Percentiles rank a stretch among this genome's conserved stretches.
Conservation (phyloP, 1,139 yeast genomes). For the Nadsonia commutata region DNA sequence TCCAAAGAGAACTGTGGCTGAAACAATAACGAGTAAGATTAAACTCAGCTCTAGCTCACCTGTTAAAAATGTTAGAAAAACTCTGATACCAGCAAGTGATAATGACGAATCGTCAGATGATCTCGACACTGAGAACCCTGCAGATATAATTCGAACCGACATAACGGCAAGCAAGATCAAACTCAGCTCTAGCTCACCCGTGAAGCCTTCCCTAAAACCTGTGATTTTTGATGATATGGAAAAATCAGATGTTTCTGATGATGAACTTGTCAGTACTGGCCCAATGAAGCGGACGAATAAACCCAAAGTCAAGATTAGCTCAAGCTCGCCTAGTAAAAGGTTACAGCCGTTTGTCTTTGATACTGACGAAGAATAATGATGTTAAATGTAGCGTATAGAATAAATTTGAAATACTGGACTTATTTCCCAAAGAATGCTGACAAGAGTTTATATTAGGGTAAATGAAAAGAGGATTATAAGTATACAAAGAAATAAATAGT, state of each 20-base stretch:
- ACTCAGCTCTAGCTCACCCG: background rate
- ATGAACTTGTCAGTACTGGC: too few species aligned
- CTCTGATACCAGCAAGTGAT: too few species aligned
- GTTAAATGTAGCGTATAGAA: too few species aligned
- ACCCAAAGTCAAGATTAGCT: too few species aligned
- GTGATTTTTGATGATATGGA: background rate
- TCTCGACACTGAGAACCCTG: background rate
- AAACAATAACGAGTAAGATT: background rate
- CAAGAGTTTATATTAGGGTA: conserved; percentile 4
- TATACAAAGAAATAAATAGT: conserved; percentile 1
- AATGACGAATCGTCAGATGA: background rate
- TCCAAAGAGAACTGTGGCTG: background rate
- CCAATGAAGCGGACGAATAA: too few species aligned
- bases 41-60: background rate
- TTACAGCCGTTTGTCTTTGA: too few species aligned
- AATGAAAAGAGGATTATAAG: conserved; percentile 1
- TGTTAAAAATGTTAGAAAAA: background rate
- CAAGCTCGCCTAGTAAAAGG: too few species aligned
- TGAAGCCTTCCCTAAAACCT: background rate
- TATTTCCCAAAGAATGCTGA: conserved; percentile 1
- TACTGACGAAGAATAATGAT: too few species aligned
- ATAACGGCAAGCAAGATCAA: background rate
- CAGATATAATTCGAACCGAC: background rate
- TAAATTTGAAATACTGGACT: too few species aligned
- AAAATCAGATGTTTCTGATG: background rate